A percentile compares a stretch with the other conserved stretches of the same genome.
Conservation (phyloP, 208 protist genomes). For the Vickermania spadyakhi region DNA sequence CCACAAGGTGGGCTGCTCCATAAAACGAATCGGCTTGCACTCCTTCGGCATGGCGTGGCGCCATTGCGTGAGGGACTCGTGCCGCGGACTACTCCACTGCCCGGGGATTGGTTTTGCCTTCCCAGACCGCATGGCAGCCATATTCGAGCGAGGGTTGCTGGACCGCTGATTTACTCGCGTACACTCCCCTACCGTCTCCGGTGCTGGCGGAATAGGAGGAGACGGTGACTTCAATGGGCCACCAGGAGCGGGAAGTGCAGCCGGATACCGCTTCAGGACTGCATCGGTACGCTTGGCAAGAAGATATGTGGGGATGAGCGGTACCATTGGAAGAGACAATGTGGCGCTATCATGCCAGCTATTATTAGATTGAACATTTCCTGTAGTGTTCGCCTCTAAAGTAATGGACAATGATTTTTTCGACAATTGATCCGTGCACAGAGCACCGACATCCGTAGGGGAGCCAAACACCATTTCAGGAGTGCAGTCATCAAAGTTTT, state of each 20-base stretch:
- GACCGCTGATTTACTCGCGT: neutral
- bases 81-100: neutral
- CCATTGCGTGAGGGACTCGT: conserved; percentile 16
- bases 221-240: too few species aligned
- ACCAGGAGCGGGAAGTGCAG: neutral
- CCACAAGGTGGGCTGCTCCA: conserved; percentile 28
- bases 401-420: neutral
- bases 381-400: neutral
- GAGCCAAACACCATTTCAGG: neutral
- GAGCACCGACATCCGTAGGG: neutral
- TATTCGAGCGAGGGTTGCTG: neutral
- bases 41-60: conserved; percentile 9
- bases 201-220: neutral
- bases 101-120: neutral
- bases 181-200: neutral
- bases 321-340: neutral
- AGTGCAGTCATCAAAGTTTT: neutral
- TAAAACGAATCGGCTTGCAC: conserved; percentile 16
- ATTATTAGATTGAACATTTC: neutral
- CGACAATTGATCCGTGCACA: neutral
- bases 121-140: neutral
- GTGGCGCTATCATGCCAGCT: neutral
- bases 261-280: neutral
- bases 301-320: neutral
- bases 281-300: neutral